Conservation (phyloP, 305 asterid species). For the Coffea humblotiana region DNA sequence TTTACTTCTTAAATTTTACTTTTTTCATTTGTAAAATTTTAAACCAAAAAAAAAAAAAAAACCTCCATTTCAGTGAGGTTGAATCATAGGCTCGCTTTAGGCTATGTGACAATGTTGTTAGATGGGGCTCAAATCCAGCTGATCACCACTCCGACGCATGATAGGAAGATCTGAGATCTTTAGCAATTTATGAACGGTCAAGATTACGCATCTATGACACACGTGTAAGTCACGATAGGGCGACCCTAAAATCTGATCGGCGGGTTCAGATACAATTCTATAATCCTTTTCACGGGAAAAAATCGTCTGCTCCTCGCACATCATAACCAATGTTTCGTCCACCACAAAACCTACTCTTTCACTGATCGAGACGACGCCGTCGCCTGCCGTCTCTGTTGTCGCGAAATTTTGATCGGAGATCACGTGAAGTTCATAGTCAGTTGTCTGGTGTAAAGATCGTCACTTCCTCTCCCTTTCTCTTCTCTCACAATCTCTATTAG, state of each 20-base stretch:
- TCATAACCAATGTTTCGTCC: conserved; percentile 6
- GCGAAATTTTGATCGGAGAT: conserved; percentile 14
- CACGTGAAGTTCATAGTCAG: background rate
- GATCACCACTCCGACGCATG: background rate
- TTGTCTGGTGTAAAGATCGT: conserved; percentile 7
- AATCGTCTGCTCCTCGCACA: conserved; percentile 33
- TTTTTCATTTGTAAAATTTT: no score
- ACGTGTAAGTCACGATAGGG: conserved; percentile 13
- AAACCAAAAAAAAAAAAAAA: background rate
- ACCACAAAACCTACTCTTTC: background rate
- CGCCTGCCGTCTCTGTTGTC: conserved; percentile 7
- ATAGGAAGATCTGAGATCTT: background rate
- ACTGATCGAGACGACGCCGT: conserved; percentile 19
- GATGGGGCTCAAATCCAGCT: conserved; percentile 4
- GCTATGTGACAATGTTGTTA: background rate
- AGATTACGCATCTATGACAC: background rate
- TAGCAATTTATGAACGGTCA: conserved; percentile 6
- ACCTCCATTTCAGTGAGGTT: background rate
- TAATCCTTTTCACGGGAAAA: conserved; percentile 13
- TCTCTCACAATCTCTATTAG: background rate
- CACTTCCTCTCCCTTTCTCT: background rate
- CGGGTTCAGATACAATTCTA: background rate
- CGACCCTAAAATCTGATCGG: background rate
- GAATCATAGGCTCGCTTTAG: background rate
- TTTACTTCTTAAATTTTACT: no score